Evolutionary conservation across 805 yeast genomes (phyloP).

Genomic region (Candida coleopterorum): DNA sequence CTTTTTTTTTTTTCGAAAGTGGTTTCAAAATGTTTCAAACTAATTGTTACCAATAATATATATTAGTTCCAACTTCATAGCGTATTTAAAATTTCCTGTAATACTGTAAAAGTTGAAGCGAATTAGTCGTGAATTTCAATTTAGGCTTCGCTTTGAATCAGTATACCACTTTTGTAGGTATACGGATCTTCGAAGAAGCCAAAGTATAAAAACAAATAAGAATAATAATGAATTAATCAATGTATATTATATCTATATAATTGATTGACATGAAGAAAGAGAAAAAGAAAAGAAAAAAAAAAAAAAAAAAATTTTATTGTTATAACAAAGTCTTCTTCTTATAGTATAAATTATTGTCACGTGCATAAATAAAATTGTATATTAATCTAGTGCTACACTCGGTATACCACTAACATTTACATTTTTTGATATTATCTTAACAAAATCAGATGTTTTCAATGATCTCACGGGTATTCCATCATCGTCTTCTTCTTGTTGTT

Average conservation of each 20-base stretch:
- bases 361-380: background rate
- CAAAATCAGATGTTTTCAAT: slow-evolving; percentile 59
- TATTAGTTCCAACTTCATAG: slow-evolving; percentile 22
- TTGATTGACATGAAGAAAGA: no score
- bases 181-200: slow-evolving; percentile 49
- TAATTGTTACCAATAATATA: slow-evolving; percentile 21
- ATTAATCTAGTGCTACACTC: slow-evolving; percentile 5
- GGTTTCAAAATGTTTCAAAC: slow-evolving; percentile 29
- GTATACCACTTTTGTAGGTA: slow-evolving; percentile 34
- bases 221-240: no score
- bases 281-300: background rate
- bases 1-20: no score
- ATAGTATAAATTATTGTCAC: no score
- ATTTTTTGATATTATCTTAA: slow-evolving; percentile 28
- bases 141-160: slow-evolving; percentile 50
- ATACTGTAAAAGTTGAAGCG: slow-evolving; percentile 14
- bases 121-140: slow-evolving; percentile 15
- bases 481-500: slow-evolving; percentile 16
- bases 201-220: slow-evolving; percentile 2
- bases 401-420: slow-evolving; percentile 10
- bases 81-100: slow-evolving; percentile 11
- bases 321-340: no score
- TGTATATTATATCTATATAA: background rate
- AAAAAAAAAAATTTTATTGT: background rate
- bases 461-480: slow-evolving; percentile 52